Evolutionary conservation across 345 rosid species (phyloP), one percentile per base, ranked within the genome.

Genomic region (Salix dunnii): DNA sequence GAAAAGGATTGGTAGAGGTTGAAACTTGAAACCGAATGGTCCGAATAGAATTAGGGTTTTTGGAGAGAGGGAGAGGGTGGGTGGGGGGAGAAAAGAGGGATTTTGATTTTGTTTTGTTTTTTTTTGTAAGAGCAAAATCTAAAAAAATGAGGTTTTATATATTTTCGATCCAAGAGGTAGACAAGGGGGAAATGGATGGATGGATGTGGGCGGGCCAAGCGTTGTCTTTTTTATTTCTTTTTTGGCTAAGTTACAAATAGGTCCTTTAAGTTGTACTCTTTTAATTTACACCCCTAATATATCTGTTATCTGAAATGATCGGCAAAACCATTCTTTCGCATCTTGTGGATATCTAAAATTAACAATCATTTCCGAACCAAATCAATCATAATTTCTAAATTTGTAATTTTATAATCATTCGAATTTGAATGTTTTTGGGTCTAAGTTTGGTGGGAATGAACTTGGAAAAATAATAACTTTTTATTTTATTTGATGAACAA

Each of bases 1-100:
- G 74, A 76, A 86, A 81, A 46, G 75, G 84, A 84, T 75, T 68
- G 80, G 77, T 78, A 86, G 87, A 85, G 89, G 91, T 79, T 79
- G 75, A 86, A 84, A 85, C 85, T 79, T 79, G 75, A 86, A 84
- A 85, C 85, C 79, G 82, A 88, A 86, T 76, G 74, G 74, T 76
- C 43, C 13, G 43, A 40, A 40, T 74, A 66, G 76, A 78, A 74
- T 84, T 84, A 88, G 88, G 89, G 89, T 84, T 88, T 86, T 86
- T 76, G 36, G 75, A 18, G 70, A 38, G 28, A 66, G 62, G 36
- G 36, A 33, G 36, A 33, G 42, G 67, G 33, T 33, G 36, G 6
- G 36, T 33, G 36, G 42, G 67, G 33, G 35, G 28, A 40, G 40
- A 75, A 68, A 72, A 10, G 14, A n/a, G 28, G 62, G 28, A 58